These are phyloP conservation scores for Pseudogymnoascus sp. DNA, from an alignment of 2,329 filamentous ascomycete species.

Conservation along the genomic window DNA sequence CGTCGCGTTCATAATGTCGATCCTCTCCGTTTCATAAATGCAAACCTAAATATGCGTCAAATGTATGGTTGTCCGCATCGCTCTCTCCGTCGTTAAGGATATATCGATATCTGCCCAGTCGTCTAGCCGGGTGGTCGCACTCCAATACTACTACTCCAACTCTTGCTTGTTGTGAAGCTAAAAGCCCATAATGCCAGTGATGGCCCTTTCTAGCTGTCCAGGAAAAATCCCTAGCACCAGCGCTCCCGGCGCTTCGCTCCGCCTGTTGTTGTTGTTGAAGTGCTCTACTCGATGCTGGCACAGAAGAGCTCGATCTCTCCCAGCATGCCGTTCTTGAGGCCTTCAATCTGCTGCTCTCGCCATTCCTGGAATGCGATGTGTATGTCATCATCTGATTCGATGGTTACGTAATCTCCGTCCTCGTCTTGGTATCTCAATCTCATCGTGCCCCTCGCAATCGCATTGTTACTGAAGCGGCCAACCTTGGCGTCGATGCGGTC, in stretches of 20 bases:
- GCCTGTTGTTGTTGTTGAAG: neutral
- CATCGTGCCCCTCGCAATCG: constrained; percentile 73
- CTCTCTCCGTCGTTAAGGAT: neutral
- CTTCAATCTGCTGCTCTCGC: constrained; percentile 65
- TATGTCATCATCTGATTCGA: constrained; percentile 92
- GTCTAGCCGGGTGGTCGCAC: neutral
- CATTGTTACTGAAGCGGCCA: constrained; percentile 74
- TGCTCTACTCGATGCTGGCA: constrained; percentile 37
- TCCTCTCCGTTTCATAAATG: constrained; percentile 2
- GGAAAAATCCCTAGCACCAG: neutral
- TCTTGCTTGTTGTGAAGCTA: constrained; percentile 6
- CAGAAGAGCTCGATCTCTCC: constrained; percentile 89
- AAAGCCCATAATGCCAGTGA: neutral
- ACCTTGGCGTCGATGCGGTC: constrained; percentile 96
- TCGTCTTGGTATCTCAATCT: constrained; percentile 87
- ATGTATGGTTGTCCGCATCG: neutral
- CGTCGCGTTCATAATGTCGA: constrained; percentile 8
- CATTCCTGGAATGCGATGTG: constrained; percentile 93
- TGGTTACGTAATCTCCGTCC: constrained; percentile 87
- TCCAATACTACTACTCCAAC: constrained; percentile 4
- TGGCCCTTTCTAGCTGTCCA: constrained; percentile 6
- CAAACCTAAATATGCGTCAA: neutral
- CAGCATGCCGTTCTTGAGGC: constrained; percentile 59
- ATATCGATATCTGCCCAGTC: neutral
- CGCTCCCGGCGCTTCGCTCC: neutral